phyloP scores from a whole-genome alignment of 2,329 filamentous ascomycete species.

The Hypoxylon rubiginosum region DNA sequence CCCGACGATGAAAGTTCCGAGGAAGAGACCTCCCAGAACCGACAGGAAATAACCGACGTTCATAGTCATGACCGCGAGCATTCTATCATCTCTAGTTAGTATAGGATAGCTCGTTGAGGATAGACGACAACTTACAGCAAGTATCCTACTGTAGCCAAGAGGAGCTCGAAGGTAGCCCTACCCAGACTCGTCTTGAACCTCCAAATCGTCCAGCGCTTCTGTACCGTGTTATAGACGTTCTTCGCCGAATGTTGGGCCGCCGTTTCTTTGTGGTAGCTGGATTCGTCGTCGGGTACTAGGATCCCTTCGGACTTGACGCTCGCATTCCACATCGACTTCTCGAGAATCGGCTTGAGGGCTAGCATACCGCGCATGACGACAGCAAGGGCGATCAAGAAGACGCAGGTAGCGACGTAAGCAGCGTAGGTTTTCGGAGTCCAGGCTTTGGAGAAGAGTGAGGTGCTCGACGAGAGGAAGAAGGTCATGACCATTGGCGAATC shows the following conservation, averaged over 20 bases:
- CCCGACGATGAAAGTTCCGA: conserved; percentile 35
- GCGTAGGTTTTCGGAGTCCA: conserved; percentile 81
- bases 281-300: conserved; percentile 25
- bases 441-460: conserved; percentile 72
- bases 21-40: conserved; percentile 39
- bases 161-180: conserved; percentile 29
- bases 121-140: conserved; percentile 36
- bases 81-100: conserved; percentile 29
- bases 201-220: conserved; percentile 24
- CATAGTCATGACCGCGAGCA: conserved; percentile 47
- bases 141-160: conserved; percentile 41
- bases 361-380: conserved; percentile 77
- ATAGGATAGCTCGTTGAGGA: neutral
- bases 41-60: conserved; percentile 46
- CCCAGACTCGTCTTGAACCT: conserved; percentile 26
- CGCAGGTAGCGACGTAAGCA: conserved; percentile 87
- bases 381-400: conserved; percentile 85
- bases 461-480: conserved; percentile 68
- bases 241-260: neutral
- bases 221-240: conserved; percentile 12
- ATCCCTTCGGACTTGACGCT: conserved; percentile 1
- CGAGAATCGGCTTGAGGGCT: conserved; percentile 60
- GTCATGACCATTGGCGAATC: conserved; percentile 35
- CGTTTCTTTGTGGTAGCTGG: conserved; percentile 19
- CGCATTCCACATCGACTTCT: conserved; percentile 28